Conservation (phyloP, 1,284 basidiomycete genomes). For the Ustilago shanxiensis region DNA sequence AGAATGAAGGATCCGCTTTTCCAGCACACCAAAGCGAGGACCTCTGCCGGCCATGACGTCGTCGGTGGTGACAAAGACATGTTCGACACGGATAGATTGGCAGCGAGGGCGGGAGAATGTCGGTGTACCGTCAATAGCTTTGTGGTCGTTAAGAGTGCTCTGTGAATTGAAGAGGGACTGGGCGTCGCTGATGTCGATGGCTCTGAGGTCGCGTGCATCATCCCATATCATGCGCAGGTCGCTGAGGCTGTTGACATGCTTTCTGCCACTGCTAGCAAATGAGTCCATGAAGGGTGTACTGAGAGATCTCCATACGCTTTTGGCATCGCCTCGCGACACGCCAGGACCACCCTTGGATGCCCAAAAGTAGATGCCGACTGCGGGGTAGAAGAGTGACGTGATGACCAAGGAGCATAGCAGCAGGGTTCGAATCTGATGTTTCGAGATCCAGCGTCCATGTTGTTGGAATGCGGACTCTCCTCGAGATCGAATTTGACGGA, state of each 20-base stretch:
- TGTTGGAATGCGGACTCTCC: constrained; percentile 44
- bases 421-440: constrained; percentile 89
- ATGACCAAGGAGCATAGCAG: constrained; percentile 94
- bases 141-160: background rate
- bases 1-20: constrained; percentile 59
- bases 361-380: constrained; percentile 68
- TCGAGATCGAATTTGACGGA: constrained; percentile 29
- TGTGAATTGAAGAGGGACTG: constrained; percentile 30
- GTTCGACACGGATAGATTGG: constrained; percentile 56
- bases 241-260: constrained; percentile 62
- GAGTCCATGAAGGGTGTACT: constrained; percentile 65
- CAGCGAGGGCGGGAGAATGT: constrained; percentile 41
- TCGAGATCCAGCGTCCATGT: constrained; percentile 64
- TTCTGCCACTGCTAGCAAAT: constrained; percentile 58
- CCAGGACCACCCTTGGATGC: constrained; percentile 64
- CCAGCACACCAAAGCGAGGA: constrained; percentile 59
- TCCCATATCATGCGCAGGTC: constrained; percentile 69
- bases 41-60: constrained; percentile 61
- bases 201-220: constrained; percentile 61
- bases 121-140: background rate
- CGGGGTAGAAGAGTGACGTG: constrained; percentile 84
- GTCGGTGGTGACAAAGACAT: constrained; percentile 67
- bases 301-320: constrained; percentile 63
- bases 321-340: constrained; percentile 59
- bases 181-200: constrained; percentile 55